These are phyloP conservation scores for Marasmius sp. DNA, from an alignment of 1,284 basidiomycete genomes.

Conservation along the genomic window DNA sequence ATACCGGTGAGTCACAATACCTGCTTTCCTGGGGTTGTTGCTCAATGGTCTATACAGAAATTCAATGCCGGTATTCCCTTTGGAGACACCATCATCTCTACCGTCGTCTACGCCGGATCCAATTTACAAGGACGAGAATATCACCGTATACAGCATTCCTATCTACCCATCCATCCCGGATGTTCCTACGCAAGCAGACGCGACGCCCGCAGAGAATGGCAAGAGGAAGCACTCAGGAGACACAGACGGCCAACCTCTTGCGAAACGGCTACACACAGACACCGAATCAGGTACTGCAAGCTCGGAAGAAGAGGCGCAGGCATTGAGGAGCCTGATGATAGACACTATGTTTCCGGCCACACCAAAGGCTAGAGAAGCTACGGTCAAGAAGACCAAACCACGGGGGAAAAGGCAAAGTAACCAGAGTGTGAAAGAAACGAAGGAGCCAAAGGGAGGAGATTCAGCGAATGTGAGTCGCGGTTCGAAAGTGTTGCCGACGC, in stretches of 20 bases:
- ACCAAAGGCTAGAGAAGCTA: background rate
- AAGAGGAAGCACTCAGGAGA: background rate
- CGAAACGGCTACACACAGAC: constrained; percentile 26
- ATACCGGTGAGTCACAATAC: constrained; percentile 49
- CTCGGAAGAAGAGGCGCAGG: constrained; percentile 33
- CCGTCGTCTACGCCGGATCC: constrained; percentile 28
- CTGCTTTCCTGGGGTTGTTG: background rate
- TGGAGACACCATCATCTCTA: constrained; percentile 41
- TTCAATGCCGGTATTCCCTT: constrained; percentile 44
- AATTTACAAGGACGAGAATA: constrained; percentile 61
- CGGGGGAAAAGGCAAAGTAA: constrained; percentile 6
- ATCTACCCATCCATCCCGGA: constrained; percentile 33
- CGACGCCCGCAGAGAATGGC: constrained; percentile 11
- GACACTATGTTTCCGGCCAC: constrained; percentile 59
- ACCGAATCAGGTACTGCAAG: background rate
- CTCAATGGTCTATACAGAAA: constrained; percentile 34
- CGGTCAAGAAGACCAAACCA: constrained; percentile 1
- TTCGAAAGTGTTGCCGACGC: background rate
- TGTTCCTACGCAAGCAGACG: constrained; percentile 15
- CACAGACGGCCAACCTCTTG: constrained; percentile 14
- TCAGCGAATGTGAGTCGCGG: background rate
- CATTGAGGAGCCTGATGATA: constrained; percentile 51
- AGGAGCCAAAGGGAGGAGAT: constrained; percentile 6
- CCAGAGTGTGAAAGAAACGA: background rate
- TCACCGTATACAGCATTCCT: constrained; percentile 66